Evolutionary conservation across 257 asterid genomes (phyloP).

Genomic region (Cinchona pubescens): DNA sequence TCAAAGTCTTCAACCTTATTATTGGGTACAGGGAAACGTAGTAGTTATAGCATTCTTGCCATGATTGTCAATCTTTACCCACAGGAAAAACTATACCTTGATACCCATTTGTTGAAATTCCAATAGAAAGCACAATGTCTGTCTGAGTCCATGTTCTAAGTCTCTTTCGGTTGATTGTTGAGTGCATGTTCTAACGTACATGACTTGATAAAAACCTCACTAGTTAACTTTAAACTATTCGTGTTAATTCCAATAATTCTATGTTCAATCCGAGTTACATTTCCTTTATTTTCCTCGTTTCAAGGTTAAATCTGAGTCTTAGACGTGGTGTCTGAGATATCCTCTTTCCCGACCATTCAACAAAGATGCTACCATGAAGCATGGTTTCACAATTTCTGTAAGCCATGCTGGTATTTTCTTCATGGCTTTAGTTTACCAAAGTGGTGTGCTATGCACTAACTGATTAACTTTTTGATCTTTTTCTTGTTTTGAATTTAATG

Average conservation of each 20-base stretch:
- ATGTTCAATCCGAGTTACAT: not conserved
- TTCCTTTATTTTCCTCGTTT: not conserved
- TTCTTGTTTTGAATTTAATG: not conserved
- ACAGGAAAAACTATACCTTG: not conserved
- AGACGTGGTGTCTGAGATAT: not conserved
- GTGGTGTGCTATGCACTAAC: not conserved
- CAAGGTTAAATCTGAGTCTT: no score
- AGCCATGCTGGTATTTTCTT: conserved; percentile 7
- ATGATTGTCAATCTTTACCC: no score
- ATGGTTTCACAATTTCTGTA: not conserved
- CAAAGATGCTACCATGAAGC: not conserved
- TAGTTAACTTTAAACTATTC: not conserved
- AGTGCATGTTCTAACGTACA: not conserved
- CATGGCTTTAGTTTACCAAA: not conserved
- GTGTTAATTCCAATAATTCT: not conserved
- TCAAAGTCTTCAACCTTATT: not conserved
- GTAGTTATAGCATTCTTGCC: not conserved
- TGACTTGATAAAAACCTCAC: not conserved
- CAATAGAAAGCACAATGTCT: not conserved
- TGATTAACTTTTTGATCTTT: not conserved
- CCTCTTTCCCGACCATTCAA: not conserved
- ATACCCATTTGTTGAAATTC: no score
- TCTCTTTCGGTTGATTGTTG: not conserved
- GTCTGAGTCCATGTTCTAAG: not conserved
- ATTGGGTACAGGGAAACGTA: not conserved